phyloP scores from a whole-genome alignment of 345 rosid species.

The Kernera saxatilis region DNA sequence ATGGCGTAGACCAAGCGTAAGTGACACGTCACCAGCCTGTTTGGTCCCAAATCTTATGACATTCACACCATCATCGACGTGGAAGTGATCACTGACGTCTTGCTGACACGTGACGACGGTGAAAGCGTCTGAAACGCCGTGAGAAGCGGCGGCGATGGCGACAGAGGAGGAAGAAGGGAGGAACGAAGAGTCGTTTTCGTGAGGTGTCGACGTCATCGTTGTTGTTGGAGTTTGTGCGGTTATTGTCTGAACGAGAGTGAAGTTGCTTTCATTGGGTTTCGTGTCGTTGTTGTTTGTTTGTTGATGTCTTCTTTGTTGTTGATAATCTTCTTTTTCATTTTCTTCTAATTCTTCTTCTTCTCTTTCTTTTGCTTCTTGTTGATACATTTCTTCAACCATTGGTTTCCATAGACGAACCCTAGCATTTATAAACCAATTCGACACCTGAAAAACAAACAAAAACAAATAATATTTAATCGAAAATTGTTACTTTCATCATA shows the following conservation, averaged over 20 bases:
- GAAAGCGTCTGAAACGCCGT: conserved; percentile 22
- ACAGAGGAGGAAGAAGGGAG: conserved; percentile 16
- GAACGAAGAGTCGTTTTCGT: conserved; percentile 66
- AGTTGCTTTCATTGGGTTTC: conserved; percentile 45
- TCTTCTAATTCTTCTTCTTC: conserved; percentile 32
- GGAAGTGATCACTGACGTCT: conserved; percentile 35
- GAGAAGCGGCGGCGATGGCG: conserved; percentile 20
- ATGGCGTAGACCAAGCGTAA: conserved; percentile 93
- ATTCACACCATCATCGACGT: conserved; percentile 33
- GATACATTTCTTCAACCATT: conserved; percentile 99
- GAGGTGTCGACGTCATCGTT: conserved; percentile 40
- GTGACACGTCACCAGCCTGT: conserved; percentile 82
- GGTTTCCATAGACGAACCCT: conserved; percentile 99
- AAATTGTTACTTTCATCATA: neutral
- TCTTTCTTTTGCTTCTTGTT: conserved; percentile 71
- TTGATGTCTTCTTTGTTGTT: conserved; percentile 31
- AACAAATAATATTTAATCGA: neutral
- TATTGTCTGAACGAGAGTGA: conserved; percentile 21
- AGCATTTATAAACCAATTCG: conserved; percentile 98
- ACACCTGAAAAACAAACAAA: conserved; percentile 45
- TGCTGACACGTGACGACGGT: conserved; percentile 29
- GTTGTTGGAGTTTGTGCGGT: conserved; percentile 42
- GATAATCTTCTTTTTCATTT: conserved; percentile 20
- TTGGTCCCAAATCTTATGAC: conserved; percentile 70
- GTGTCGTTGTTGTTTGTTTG: conserved; percentile 36